Evolutionary conservation across 805 yeast genomes (phyloP).

Genomic region (Barnettozyma vustinii): DNA sequence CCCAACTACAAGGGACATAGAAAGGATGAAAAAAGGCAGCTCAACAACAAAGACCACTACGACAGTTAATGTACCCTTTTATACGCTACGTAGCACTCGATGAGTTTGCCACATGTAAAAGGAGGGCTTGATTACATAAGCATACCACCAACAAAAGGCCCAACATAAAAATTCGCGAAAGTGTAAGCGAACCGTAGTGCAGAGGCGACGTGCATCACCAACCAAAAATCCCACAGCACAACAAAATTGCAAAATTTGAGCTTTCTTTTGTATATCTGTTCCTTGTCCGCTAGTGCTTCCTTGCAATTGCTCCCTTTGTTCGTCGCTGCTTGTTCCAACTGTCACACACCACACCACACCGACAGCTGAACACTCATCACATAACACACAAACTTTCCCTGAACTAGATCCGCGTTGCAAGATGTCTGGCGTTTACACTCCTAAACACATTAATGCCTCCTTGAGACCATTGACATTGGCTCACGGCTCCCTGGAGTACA

Average conservation of each 20-base stretch:
- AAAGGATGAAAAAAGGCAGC: neutral
- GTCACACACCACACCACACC: constrained; percentile 4
- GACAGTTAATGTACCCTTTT: too few relatives aligned
- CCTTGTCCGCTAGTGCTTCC: constrained; percentile 2
- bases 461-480: constrained; percentile 77
- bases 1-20: neutral
- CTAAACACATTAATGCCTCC: constrained; percentile 30
- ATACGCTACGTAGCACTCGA: too few relatives aligned
- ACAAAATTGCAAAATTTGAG: constrained; percentile 8
- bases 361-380: neutral
- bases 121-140: neutral
- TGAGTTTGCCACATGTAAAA: too few relatives aligned
- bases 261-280: constrained; percentile 3
- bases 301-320: neutral
- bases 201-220: constrained; percentile 2
- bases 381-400: neutral
- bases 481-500: constrained; percentile 86
- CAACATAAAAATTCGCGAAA: constrained; percentile 8
- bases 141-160: constrained; percentile 8
- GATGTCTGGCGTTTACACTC: constrained; percentile 26
- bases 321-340: neutral
- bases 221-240: constrained; percentile 4
- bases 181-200: constrained; percentile 3
- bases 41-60: too few relatives aligned
- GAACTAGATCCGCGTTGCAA: neutral